Evolutionary conservation across 140 eudicot genomes (phyloP).

Genomic region (Flaveria floridana): DNA sequence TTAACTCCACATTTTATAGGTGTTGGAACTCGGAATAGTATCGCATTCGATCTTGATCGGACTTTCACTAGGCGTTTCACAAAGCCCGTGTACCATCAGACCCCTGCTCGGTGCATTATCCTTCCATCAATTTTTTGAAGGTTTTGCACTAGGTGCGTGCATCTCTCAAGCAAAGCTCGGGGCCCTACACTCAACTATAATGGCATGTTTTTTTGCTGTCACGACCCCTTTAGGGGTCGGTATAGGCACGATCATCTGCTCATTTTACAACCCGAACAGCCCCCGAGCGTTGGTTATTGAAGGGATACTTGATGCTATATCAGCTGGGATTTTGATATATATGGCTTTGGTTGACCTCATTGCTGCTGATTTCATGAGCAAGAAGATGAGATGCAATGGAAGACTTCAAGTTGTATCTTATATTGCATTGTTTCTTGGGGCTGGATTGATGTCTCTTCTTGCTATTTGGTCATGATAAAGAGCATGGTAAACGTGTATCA

Average conservation of each 20-base stretch:
- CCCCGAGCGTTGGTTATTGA: conserved; percentile 63
- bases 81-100: conserved; percentile 71
- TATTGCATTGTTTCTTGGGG: conserved; percentile 68
- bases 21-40: conserved; percentile 78
- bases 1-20: conserved; percentile 37
- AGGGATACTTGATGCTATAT: conserved; percentile 71
- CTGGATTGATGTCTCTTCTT: conserved; percentile 68
- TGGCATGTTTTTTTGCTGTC: conserved; percentile 79
- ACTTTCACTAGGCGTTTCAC: conserved; percentile 76
- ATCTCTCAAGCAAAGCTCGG: conserved; percentile 71
- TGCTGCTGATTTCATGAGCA: conserved; percentile 91
- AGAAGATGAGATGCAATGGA: conserved; percentile 68
- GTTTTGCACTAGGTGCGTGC: conserved; percentile 95
- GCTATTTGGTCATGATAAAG: conserved; percentile 69
- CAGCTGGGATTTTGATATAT: conserved; percentile 74
- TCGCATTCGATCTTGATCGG: conserved; percentile 84
- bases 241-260: conserved; percentile 51
- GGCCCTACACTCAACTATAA: conserved; percentile 46
- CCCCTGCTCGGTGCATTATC: conserved; percentile 77
- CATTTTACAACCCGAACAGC: conserved; percentile 59
- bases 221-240: conserved; percentile 77
- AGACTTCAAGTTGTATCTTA: conserved; percentile 74
- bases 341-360: conserved; percentile 80
- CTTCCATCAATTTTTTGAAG: conserved; percentile 89
- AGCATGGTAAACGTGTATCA: neutral